Evolutionary conservation across 192 early-diverging fungal genomes (phyloP).

Genomic region (Coemansia interrupta): DNA sequence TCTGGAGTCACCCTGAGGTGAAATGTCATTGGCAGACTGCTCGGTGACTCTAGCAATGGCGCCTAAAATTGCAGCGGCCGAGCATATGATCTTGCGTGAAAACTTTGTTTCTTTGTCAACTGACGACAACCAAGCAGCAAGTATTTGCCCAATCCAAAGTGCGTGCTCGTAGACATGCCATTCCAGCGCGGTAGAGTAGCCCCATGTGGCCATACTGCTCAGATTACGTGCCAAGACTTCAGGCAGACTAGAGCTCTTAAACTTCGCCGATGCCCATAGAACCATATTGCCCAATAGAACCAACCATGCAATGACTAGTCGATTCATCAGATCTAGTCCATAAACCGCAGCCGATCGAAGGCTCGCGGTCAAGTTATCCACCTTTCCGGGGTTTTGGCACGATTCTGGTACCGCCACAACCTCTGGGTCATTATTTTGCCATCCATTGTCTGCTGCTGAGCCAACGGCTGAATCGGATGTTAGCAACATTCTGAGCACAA

Average conservation of each 20-base stretch:
- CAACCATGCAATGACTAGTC: slow-evolving; percentile 26
- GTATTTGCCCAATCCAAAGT: not conserved
- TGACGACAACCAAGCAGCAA: slow-evolving; percentile 14
- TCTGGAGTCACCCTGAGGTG: not conserved
- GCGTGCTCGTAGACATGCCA: slow-evolving; percentile 13
- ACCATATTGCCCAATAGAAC: slow-evolving; percentile 28
- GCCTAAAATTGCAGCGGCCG: slow-evolving; percentile 26
- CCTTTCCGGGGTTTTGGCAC: not conserved
- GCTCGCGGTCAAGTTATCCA: slow-evolving; percentile 12
- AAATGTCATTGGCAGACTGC: slow-evolving; percentile 4
- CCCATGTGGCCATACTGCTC: slow-evolving; percentile 4
- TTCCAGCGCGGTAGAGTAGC: not conserved
- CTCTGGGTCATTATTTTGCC: not conserved
- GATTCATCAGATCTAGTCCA: slow-evolving; percentile 16
- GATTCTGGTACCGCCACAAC: not conserved
- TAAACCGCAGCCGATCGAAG: not conserved
- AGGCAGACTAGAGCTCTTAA: slow-evolving; percentile 32
- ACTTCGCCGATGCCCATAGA: slow-evolving; percentile 29
- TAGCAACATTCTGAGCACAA: slow-evolving; percentile 16
- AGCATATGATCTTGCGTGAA: slow-evolving; percentile 20
- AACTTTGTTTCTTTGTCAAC: slow-evolving; percentile 28
- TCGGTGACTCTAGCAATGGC: slow-evolving; percentile 28
- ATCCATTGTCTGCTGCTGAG: not conserved
- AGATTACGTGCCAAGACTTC: slow-evolving; percentile 13
- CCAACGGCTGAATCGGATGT: not conserved